phyloP scores from a whole-genome alignment of 345 rosid species.

The Nephelium lappaceum region DNA sequence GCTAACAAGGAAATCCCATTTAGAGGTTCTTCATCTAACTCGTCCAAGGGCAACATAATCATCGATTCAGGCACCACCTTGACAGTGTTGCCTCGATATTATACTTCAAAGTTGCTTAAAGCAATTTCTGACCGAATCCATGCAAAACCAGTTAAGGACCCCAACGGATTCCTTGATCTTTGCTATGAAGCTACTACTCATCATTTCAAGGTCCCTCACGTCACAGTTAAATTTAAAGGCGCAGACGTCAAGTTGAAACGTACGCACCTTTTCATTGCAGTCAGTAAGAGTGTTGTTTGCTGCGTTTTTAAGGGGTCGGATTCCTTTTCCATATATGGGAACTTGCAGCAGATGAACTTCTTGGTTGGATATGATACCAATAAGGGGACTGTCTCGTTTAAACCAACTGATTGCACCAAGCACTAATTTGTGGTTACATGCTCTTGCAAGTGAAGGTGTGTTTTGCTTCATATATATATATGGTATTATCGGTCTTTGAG shows the following conservation, averaged over 20 bases:
- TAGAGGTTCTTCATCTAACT: constrained; percentile 22
- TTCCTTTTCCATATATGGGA: constrained; percentile 43
- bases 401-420: constrained; percentile 45
- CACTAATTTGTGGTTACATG: no score
- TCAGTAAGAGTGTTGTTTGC: constrained; percentile 35
- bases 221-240: constrained; percentile 43
- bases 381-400: constrained; percentile 41
- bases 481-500: no score
- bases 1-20: constrained; percentile 33
- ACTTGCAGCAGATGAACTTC: constrained; percentile 51
- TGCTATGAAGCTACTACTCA: constrained; percentile 34
- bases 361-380: constrained; percentile 53
- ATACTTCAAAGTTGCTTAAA: constrained; percentile 25
- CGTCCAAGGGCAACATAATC: constrained; percentile 48
- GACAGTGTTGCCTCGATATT: constrained; percentile 39
- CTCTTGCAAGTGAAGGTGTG: no score
- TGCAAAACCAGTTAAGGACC: constrained; percentile 28
- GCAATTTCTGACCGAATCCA: constrained; percentile 24
- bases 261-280: constrained; percentile 37
- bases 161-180: constrained; percentile 28
- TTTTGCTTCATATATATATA: no score
- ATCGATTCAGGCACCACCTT: constrained; percentile 69
- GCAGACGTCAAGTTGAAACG: constrained; percentile 42
- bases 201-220: constrained; percentile 31
- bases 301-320: constrained; percentile 31